These are phyloP conservation scores for Xylaria acuta DNA, from an alignment of 495 filamentous ascomycete genomes.

Conservation along the genomic window DNA sequence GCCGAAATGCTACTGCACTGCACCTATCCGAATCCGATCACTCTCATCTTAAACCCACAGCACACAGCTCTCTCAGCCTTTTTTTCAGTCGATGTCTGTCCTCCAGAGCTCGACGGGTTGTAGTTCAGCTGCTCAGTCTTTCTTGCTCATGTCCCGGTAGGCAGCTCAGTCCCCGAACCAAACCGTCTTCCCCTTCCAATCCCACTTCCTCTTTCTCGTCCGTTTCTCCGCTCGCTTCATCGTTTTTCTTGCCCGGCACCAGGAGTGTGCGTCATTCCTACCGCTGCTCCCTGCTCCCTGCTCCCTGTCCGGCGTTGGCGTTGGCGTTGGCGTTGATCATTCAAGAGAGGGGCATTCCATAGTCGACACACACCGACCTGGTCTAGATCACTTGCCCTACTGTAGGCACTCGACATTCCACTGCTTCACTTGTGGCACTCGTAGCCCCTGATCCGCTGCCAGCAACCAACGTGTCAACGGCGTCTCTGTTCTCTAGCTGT, in stretches of 20 bases:
- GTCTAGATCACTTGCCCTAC: too few species aligned
- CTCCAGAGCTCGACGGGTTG: neutral
- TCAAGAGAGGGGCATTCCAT: constrained; percentile 24
- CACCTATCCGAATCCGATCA: constrained; percentile 20
- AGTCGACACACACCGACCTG: neutral
- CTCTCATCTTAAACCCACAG: constrained; percentile 16
- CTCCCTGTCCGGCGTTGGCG: too few species aligned
- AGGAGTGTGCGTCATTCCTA: neutral
- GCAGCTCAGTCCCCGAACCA: neutral
- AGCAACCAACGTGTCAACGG: neutral
- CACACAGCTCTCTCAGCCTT: neutral
- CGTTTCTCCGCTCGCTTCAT: neutral
- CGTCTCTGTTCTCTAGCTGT: constrained; percentile 4
- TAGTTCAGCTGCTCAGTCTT: neutral
- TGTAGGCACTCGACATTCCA: constrained; percentile 7
- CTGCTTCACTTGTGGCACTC: neutral
- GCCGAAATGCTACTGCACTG: neutral
- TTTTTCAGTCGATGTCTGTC: neutral
- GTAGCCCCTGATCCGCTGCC: constrained; percentile 16
- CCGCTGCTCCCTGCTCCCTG: neutral
- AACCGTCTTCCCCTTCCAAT: neutral
- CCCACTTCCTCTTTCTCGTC: neutral
- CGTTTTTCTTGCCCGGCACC: neutral
- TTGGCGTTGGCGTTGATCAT: constrained; percentile 11
- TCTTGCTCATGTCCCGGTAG: neutral